These are phyloP conservation scores for Curvularia verruculosa DNA, from an alignment of 2,329 filamentous ascomycete species.

Conservation along the genomic window DNA sequence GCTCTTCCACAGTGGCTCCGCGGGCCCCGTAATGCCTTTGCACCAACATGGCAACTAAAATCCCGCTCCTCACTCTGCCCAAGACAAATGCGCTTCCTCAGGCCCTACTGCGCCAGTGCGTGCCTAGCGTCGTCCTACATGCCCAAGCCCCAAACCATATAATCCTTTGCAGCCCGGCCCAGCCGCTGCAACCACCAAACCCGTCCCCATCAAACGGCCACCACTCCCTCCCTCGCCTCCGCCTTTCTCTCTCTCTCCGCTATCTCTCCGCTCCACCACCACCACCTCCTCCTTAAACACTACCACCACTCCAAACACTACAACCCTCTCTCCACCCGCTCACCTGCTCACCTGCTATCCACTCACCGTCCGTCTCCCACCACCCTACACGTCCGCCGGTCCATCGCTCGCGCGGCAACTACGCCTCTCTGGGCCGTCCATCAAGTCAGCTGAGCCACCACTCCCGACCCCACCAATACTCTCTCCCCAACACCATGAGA, in stretches of 20 bases:
- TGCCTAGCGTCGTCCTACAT: constrained; percentile 18
- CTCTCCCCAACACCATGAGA: constrained; percentile 37
- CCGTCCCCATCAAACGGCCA: constrained; percentile 15
- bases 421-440: constrained; percentile 29
- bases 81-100: constrained; percentile 1
- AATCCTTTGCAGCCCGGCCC: constrained; percentile 25
- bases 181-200: constrained; percentile 23
- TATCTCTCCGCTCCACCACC: constrained; percentile 7
- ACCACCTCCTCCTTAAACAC: no score
- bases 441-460: constrained; percentile 45
- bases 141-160: constrained; percentile 22
- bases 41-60: constrained; percentile 29
- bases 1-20: constrained; percentile 21
- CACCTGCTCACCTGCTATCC: constrained; percentile 22
- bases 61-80: constrained; percentile 20
- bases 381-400: constrained; percentile 28
- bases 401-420: constrained; percentile 24
- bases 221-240: constrained; percentile 6
- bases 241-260: background rate
- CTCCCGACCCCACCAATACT: constrained; percentile 32
- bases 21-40: constrained; percentile 24
- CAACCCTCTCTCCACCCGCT: constrained; percentile 19
- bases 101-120: constrained; percentile 10
- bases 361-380: constrained; percentile 28
- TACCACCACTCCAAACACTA: constrained; percentile 28